Evolutionary conservation across 441 rosid species (phyloP).

Genomic region (Pelargonium myrrhifolium): DNA sequence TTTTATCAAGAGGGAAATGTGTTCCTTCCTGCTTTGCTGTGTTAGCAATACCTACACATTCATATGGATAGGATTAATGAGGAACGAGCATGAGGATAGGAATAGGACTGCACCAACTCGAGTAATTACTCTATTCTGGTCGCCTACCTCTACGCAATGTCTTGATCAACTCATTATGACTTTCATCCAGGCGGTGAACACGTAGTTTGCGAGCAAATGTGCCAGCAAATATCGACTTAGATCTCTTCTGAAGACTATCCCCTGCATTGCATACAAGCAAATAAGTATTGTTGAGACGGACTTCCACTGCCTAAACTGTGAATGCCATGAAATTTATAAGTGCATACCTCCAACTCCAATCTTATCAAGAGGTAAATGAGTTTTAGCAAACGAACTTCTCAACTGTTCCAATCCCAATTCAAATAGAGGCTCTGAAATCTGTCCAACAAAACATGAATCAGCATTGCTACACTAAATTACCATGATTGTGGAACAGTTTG

Average conservation of each 20-base stretch:
- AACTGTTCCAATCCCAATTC: slow-evolving; percentile 30
- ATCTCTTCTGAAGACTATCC: slow-evolving; percentile 39
- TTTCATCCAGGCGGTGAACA: slow-evolving; percentile 75
- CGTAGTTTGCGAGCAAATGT: slow-evolving; percentile 65
- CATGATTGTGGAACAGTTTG: too few species aligned
- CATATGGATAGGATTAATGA: neutral
- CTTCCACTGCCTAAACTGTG: neutral
- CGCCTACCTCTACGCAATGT: slow-evolving; percentile 74
- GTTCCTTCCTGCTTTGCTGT: slow-evolving; percentile 49
- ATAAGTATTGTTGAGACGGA: neutral
- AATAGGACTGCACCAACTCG: neutral
- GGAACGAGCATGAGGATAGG: too few species aligned
- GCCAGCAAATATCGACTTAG: slow-evolving; percentile 68
- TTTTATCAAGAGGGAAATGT: slow-evolving; percentile 32
- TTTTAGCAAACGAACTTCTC: slow-evolving; percentile 35
- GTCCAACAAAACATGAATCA: slow-evolving; percentile 14
- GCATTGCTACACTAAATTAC: too few species aligned
- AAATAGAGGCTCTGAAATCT: slow-evolving; percentile 54
- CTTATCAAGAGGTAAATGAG: slow-evolving; percentile 33
- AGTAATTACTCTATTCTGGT: slow-evolving; percentile 1
- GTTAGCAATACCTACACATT: slow-evolving; percentile 45
- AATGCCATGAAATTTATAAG: neutral
- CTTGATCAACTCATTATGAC: slow-evolving; percentile 50
- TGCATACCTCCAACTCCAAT: slow-evolving; percentile 40
- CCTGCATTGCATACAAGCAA: slow-evolving; percentile 22